Base-by-base conservation (phyloP, 2,329 filamentous ascomycete species). In the Fonsecaea pugnacius region DNA sequence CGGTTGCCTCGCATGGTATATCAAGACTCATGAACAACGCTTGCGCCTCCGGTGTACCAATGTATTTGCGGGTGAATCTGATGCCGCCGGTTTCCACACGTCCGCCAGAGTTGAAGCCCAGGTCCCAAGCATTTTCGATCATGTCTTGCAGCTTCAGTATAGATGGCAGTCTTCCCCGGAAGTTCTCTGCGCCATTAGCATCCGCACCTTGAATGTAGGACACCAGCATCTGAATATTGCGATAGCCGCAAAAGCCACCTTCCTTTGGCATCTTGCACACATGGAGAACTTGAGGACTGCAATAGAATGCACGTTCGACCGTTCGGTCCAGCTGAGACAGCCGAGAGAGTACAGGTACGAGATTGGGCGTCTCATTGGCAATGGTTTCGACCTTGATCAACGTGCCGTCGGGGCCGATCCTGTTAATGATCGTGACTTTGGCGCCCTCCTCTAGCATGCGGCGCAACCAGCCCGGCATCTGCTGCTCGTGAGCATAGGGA, bases 191-290 rank as follows among this genome's bases (percentile, higher is more conserved):
- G 0, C 90, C 91, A 12, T 80, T 77, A 12, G 80, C 81, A 43
- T 79, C 75, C 1, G 85, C 78, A 8, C 83, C 84, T 64, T 88
- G 85, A 21, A 97, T 86, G 74, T 91, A 93, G 0, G 92, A 94
- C 14, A 89, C 80, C 70, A 97, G 77, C 88, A 96, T 96, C 75
- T 98, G 95, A 35, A 96, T 96, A 73, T 96, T 98, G 46, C 94
- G 86, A 75, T 97, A 98, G 3, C 94, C 94, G 74, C 94, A 98
- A 75, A 98, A 98, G 5, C 92, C 91, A 24, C 92, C 92, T 78
- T 96, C 93, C 65, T 81, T 83, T n/a, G 83, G 85, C 58, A 96
- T 82, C 72, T 96, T 96, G 58, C 90, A 91, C 30, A 98, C 84
- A 72, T 97, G 93, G 55, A 87, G 83, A 0, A 92, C 89, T 54